Percentiles rank a stretch among this genome's conserved stretches.
phyloP scores from a whole-genome alignment of 2,329 filamentous ascomycete species.

The Pseudogymnoascus sp. region DNA sequence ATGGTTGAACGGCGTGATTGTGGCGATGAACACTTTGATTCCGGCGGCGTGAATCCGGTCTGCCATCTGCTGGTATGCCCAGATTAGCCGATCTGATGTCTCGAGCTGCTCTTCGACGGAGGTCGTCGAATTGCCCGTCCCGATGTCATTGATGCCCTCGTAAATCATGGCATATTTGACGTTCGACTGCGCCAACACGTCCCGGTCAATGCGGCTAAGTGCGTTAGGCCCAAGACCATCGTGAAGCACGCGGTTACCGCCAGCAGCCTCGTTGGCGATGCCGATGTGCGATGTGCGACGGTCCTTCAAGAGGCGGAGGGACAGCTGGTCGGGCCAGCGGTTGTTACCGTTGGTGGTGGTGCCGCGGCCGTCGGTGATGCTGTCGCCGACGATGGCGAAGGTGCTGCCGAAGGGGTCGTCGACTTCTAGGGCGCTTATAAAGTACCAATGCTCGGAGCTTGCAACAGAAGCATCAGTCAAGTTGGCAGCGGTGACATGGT shows the following conservation, averaged over 20 bases:
- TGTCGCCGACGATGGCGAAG: constrained; percentile 55
- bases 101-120: constrained; percentile 35
- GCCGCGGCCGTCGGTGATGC: constrained; percentile 57
- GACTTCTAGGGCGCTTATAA: constrained; percentile 50
- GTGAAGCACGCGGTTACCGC: constrained; percentile 52
- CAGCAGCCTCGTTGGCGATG: constrained; percentile 53
- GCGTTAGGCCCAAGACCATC: constrained; percentile 54
- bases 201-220: constrained; percentile 48
- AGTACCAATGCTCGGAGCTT: constrained; percentile 46
- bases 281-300: constrained; percentile 34
- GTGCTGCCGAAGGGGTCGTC: constrained; percentile 35
- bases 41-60: constrained; percentile 42
- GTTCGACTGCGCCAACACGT: constrained; percentile 48
- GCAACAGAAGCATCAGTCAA: constrained; percentile 24
- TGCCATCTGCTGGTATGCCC: constrained; percentile 49
- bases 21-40: constrained; percentile 50
- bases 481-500: constrained; percentile 38
- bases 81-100: constrained; percentile 41
- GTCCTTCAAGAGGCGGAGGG: constrained; percentile 35
- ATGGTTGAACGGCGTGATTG: constrained; percentile 49
- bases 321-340: constrained; percentile 40
- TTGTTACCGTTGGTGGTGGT: constrained; percentile 51
- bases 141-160: constrained; percentile 59
- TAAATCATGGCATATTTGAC: constrained; percentile 51
- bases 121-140: constrained; percentile 33